Conservation (phyloP, 208 protist species). For the Strigomonas culicis region DNA sequence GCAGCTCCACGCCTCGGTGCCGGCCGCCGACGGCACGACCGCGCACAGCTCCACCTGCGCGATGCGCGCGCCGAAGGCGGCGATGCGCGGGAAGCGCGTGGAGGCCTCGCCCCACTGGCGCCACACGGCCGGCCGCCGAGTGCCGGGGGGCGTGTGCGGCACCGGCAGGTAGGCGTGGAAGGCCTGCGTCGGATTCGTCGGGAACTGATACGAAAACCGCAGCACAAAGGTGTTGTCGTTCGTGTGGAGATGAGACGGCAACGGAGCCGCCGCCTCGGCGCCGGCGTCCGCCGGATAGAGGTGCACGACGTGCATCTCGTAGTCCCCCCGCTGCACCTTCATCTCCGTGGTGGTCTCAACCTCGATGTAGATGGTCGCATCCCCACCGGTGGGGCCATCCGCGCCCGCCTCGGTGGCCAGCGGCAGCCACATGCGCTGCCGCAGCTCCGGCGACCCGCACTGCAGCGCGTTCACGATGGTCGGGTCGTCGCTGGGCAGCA, state of each 20-base stretch:
- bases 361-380: not conserved
- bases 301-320: not conserved
- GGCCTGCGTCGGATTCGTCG: not conserved
- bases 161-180: not conserved
- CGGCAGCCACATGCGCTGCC: not conserved
- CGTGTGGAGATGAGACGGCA: no score
- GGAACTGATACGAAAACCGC: not conserved
- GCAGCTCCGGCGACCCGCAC: not conserved
- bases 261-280: no score
- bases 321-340: not conserved
- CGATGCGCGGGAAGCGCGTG: not conserved
- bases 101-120: not conserved
- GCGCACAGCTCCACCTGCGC: not conserved
- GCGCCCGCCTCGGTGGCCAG: not conserved
- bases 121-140: not conserved
- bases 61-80: not conserved
- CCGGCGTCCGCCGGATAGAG: not conserved
- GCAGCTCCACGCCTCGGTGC: not conserved
- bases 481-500: not conserved
- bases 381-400: no score
- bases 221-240: not conserved
- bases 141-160: not conserved
- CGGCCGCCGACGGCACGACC: no score
- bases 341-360: not conserved
- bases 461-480: not conserved